Conservation (phyloP, 768 basidiomycete species). For the Cyathus striatus region DNA sequence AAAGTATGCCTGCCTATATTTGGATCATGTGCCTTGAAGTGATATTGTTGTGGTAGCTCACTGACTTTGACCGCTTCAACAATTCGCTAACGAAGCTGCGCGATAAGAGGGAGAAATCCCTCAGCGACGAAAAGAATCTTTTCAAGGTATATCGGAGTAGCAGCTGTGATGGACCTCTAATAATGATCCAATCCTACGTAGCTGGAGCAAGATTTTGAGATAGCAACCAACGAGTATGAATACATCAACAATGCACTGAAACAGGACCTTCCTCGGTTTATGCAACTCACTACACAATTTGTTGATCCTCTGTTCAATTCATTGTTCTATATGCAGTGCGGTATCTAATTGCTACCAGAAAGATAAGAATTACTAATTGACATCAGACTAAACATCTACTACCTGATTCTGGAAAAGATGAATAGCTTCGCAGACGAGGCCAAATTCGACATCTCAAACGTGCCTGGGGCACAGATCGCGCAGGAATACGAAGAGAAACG, state of each 20-base stretch:
- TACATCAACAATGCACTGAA: slow-evolving; percentile 89
- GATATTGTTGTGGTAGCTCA: slow-evolving; percentile 42
- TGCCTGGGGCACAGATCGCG: slow-evolving; percentile 65
- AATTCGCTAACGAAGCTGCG: slow-evolving; percentile 92
- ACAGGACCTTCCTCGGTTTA: slow-evolving; percentile 89
- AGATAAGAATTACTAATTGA: neutral
- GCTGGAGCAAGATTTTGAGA: slow-evolving; percentile 95
- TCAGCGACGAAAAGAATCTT: slow-evolving; percentile 94
- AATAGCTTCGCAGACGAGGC: slow-evolving; percentile 76
- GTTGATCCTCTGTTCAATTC: slow-evolving; percentile 98
- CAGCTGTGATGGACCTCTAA: no score
- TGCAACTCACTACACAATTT: slow-evolving; percentile 81
- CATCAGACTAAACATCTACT: slow-evolving; percentile 84
- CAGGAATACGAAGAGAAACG: slow-evolving; percentile 74
- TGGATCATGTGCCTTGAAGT: neutral
- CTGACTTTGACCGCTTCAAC: slow-evolving; percentile 95
- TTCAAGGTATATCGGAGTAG: slow-evolving; percentile 90
- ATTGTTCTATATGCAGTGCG: slow-evolving; percentile 94
- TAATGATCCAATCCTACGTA: slow-evolving; percentile 25
- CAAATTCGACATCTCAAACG: slow-evolving; percentile 69
- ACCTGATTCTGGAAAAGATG: slow-evolving; percentile 91
- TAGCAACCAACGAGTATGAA: slow-evolving; percentile 89
- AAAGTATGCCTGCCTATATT: slow-evolving; percentile 48
- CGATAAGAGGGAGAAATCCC: slow-evolving; percentile 97
- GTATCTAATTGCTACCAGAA: slow-evolving; percentile 2